phyloP scores from a whole-genome alignment of 176 grass and related monocot genomes.

The Ensete glaucum region DNA sequence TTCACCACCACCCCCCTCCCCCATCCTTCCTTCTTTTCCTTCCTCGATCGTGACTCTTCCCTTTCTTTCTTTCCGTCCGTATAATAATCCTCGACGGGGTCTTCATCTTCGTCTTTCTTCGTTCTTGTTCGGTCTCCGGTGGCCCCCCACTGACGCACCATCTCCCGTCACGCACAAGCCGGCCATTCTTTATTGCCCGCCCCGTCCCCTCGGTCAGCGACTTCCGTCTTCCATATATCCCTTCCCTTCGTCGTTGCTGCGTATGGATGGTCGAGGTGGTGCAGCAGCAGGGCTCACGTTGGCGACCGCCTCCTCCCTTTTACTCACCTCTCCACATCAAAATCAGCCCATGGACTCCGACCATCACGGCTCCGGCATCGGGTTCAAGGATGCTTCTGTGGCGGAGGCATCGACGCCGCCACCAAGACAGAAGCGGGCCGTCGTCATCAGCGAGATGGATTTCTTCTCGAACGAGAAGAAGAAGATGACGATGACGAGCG shows the following conservation, averaged over 20 bases:
- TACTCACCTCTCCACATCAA: too few species aligned
- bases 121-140: neutral
- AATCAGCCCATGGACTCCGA: too few species aligned
- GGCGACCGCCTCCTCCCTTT: too few species aligned
- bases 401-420: neutral
- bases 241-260: neutral
- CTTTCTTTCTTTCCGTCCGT: neutral
- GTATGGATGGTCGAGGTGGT: too few species aligned
- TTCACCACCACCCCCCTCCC: neutral
- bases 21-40: neutral
- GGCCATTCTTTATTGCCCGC: slow-evolving; percentile 29
- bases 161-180: slow-evolving; percentile 40
- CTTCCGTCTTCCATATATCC: slow-evolving; percentile 25
- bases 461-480: slow-evolving; percentile 89
- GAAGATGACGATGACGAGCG: slow-evolving; percentile 23
- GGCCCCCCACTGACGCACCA: slow-evolving; percentile 47
- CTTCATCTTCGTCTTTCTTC: neutral
- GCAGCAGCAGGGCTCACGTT: too few species aligned
- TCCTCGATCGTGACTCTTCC: neutral
- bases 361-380: neutral
- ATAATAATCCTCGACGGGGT: neutral
- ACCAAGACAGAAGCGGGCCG: neutral
- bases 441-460: slow-evolving; percentile 43
- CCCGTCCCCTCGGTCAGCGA: slow-evolving; percentile 30
- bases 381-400: neutral